These are phyloP conservation scores for Puccinia triticina DNA, from an alignment of 1,284 basidiomycete genomes.

Conservation along the genomic window DNA sequence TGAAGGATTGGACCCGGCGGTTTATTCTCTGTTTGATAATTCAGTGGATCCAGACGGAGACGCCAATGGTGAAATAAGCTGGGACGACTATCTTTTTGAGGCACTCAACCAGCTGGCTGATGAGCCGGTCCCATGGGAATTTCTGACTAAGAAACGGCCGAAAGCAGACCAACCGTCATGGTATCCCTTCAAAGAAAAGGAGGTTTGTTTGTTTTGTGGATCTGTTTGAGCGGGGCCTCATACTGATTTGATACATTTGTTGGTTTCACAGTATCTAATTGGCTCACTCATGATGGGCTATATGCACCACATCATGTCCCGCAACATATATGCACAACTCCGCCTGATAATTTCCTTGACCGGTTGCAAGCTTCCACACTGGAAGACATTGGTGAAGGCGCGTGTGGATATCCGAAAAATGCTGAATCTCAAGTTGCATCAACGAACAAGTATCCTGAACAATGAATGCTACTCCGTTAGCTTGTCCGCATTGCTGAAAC, in stretches of 20 bases:
- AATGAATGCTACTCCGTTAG: background rate
- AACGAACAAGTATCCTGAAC: background rate
- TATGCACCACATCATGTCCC: conserved; percentile 9
- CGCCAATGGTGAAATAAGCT: background rate
- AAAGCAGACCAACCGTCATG: background rate
- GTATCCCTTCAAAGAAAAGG: background rate
- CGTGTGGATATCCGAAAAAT: background rate
- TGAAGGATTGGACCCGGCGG: background rate
- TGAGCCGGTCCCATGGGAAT: background rate
- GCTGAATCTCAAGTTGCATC: background rate
- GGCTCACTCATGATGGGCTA: background rate
- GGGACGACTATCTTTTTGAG: background rate
- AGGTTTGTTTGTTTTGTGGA: background rate
- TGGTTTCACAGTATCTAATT: background rate
- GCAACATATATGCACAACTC: background rate
- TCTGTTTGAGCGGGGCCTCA: no score
- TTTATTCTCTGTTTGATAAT: background rate
- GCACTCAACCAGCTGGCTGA: background rate
- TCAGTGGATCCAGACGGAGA: background rate
- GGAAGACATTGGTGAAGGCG: background rate
- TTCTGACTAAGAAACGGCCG: background rate
- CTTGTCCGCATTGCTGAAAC: background rate
- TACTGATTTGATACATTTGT: no score
- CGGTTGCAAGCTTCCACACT: background rate
- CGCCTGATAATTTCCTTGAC: background rate